Evolutionary conservation across 768 basidiomycete species (phyloP), one percentile per base, ranked within the genome.

Genomic region (Phlegmacium glaucopus): DNA sequence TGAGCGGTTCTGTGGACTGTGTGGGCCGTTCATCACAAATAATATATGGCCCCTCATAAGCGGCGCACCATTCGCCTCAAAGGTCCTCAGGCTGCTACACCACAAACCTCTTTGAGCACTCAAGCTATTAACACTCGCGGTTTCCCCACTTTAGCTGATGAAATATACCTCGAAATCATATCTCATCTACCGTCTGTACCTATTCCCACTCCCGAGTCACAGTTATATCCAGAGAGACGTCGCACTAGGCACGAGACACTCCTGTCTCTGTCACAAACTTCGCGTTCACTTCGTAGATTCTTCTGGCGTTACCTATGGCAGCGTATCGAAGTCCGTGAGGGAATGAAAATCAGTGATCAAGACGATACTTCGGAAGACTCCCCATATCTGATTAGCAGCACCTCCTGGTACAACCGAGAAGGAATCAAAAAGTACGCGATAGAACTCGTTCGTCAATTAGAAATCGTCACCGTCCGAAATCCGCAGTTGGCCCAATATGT

Each of bases 381-480:
- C 17, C 10, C 35, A 6, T 37, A 22, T 22, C 22, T 22, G 22
- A 5, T 2, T 22, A 22, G 22, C 22, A 22, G 22, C 1, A 4
- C 3, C 29, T 7, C 25, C 18, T 9, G 35, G 18, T 22, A 2
- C 22, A 35, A 17, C 11, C 12, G 13, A 3, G 16, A 17, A 2
- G 10, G 5, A 11, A 2, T 12, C 17, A 42, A 48, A 27, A 3
- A 13, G 2, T 48, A 30, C 32, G 41, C 47, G 4, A 38, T 12
- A 17, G 57, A 52, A 22, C 32, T 58, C 4, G 16, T 53, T 6
- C 41, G 49, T 10, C 57, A 58, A 29, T 38, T 58, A n/a, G 54
- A 55, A 29, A 30, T 58, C 25, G 51, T 54, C 11, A 58, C 57
- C 27, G 22, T 50, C 9, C 45, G 49, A 6, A 39, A 55, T 5